These are phyloP conservation scores for Diplodia intermedia DNA, from an alignment of 2,329 filamentous ascomycete species.

Conservation along the genomic window DNA sequence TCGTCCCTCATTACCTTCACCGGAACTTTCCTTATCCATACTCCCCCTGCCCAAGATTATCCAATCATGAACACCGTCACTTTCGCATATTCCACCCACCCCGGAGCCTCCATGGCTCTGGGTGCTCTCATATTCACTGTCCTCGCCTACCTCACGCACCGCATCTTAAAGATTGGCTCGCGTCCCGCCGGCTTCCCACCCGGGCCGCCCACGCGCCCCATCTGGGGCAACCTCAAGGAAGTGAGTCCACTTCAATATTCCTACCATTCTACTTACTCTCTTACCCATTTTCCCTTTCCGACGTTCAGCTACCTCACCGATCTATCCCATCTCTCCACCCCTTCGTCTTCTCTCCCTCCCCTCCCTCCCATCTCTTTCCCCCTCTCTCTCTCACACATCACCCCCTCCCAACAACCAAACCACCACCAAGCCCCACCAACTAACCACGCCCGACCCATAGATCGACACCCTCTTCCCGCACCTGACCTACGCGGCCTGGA, in stretches of 20 bases:
- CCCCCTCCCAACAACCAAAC: no score
- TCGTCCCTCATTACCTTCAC: not conserved
- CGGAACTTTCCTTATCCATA: no score
- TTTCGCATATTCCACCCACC: not conserved
- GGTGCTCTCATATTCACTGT: not conserved
- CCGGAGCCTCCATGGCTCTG: not conserved
- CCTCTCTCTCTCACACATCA: no score
- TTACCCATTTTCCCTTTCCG: not conserved
- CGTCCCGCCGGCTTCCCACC: conserved; percentile 53
- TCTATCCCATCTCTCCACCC: no score
- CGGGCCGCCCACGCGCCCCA: conserved; percentile 59
- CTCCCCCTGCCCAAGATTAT: not conserved
- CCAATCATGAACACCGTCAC: not conserved
- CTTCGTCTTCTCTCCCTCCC: no score
- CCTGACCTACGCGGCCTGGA: conserved; percentile 61
- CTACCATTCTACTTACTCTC: not conserved
- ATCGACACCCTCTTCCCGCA: conserved; percentile 39
- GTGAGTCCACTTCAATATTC: conserved; percentile 6
- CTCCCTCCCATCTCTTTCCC: no score
- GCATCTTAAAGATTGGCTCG: conserved; percentile 29
- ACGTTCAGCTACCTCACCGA: not conserved
- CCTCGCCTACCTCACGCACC: conserved; percentile 1
- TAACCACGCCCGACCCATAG: not conserved
- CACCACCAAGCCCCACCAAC: not conserved
- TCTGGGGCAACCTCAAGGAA: conserved; percentile 61